Evolutionary conservation across 441 rosid genomes (phyloP).

Genomic region (Kokia cookei): DNA sequence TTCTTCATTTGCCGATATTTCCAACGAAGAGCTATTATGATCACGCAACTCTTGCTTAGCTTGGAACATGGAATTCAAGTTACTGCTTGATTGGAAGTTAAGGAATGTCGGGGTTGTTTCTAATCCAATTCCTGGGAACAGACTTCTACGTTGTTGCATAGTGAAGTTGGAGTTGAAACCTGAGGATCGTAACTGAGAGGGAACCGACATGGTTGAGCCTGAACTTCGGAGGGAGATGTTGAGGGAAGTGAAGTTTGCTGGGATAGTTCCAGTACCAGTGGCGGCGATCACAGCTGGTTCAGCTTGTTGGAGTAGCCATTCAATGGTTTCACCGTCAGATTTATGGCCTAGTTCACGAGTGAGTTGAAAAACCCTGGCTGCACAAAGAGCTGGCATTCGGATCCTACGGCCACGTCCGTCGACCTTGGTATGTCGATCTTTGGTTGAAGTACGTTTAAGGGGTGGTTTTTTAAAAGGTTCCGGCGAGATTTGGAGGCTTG

Average conservation of each 20-base stretch:
- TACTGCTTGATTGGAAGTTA: slow-evolving; percentile 58
- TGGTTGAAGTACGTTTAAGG: slow-evolving; percentile 77
- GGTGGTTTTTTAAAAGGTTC: slow-evolving; percentile 56
- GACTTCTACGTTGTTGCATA: slow-evolving; percentile 41
- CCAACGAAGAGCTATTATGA: slow-evolving; percentile 33
- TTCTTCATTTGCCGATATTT: slow-evolving; percentile 43
- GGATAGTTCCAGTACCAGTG: slow-evolving; percentile 93
- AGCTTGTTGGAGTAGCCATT: slow-evolving; percentile 91
- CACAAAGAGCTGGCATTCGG: slow-evolving; percentile 97
- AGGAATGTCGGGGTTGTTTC: slow-evolving; percentile 57
- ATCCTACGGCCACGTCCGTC: slow-evolving; percentile 93
- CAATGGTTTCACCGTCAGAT: slow-evolving; percentile 90
- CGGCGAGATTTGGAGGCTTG: slow-evolving; percentile 29
- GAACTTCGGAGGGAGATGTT: slow-evolving; percentile 92
- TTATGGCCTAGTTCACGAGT: slow-evolving; percentile 91
- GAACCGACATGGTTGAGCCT: slow-evolving; percentile 80
- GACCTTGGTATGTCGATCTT: slow-evolving; percentile 91
- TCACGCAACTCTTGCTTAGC: slow-evolving; percentile 63
- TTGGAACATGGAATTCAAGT: slow-evolving; percentile 35
- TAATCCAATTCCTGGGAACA: slow-evolving; percentile 57
- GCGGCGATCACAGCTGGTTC: slow-evolving; percentile 94
- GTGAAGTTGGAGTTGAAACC: slow-evolving; percentile 57
- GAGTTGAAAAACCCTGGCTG: slow-evolving; percentile 93
- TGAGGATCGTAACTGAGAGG: slow-evolving; percentile 67
- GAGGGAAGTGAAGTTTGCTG: slow-evolving; percentile 87